Evolutionary conservation across 1,139 yeast species (phyloP).

Genomic region (Meyerozyma smithsonii): DNA sequence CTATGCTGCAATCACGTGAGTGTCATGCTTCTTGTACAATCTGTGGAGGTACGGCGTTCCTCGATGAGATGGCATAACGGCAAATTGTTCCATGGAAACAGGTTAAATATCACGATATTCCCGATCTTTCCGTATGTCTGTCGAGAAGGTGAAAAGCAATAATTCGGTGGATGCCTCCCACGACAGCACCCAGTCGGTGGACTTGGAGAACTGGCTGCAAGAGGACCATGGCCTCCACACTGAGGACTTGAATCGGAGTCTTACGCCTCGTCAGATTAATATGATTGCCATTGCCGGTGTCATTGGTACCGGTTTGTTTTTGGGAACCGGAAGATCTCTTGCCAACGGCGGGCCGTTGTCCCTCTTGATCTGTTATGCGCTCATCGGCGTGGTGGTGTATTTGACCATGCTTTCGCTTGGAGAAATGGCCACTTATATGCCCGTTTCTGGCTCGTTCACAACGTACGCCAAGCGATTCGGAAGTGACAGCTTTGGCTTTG

Average conservation of each 20-base stretch:
- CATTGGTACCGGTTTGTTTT: constrained; percentile 64
- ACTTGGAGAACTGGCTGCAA: constrained; percentile 6
- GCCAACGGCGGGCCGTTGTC: constrained; percentile 64
- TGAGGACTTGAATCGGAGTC: constrained; percentile 36
- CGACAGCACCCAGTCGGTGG: constrained; percentile 3
- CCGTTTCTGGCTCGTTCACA: constrained; percentile 60
- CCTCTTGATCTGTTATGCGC: constrained; percentile 50
- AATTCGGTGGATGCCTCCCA: neutral
- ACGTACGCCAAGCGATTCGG: constrained; percentile 58
- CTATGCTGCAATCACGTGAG: neutral
- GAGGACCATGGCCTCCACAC: neutral
- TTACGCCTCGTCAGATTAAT: constrained; percentile 50
- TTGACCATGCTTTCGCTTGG: constrained; percentile 59
- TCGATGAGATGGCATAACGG: constrained; percentile 2
- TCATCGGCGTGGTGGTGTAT: constrained; percentile 57
- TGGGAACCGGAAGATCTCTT: constrained; percentile 60
- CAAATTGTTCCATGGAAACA: too few relatives aligned
- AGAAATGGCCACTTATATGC: constrained; percentile 60
- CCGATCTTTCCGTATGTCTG: neutral
- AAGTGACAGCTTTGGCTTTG: constrained; percentile 58
- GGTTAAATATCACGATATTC: too few relatives aligned
- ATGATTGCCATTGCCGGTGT: constrained; percentile 67
- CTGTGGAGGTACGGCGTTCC: constrained; percentile 1
- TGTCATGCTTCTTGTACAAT: neutral
- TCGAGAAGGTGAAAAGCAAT: neutral